Evolutionary conservation across 129 eudicot genomes (phyloP).

Genomic region (Cynara cardunculus): DNA sequence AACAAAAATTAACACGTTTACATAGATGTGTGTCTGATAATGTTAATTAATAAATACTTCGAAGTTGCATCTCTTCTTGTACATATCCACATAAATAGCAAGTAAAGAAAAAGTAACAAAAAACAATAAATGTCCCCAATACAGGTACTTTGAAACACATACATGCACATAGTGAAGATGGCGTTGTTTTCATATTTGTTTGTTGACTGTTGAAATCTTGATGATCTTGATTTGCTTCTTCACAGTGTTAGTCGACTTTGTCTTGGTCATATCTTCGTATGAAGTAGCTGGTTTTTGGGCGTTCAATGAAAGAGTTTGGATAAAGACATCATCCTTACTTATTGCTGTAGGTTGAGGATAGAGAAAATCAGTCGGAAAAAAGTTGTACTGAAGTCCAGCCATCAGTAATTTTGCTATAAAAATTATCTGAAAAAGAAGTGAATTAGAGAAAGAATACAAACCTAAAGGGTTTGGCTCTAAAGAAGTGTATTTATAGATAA

Average conservation of each 20-base stretch:
- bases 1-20: not conserved
- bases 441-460: not conserved
- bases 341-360: conserved; percentile 23
- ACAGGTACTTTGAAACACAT: not conserved
- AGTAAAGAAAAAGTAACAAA: not conserved
- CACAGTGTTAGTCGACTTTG: not conserved
- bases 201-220: conserved; percentile 7
- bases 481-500: conserved; percentile 27
- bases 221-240: conserved; percentile 28
- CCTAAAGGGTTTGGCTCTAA: conserved; percentile 17
- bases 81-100: not conserved
- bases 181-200: conserved; percentile 15
- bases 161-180: not conserved
- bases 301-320: conserved; percentile 21
- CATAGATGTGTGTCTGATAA: not conserved
- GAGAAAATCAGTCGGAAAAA: conserved; percentile 43
- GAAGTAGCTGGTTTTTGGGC: conserved; percentile 6
- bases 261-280: conserved; percentile 11
- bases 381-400: conserved; percentile 45
- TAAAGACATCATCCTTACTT: not conserved
- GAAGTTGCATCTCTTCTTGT: not conserved
- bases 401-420: conserved; percentile 11
- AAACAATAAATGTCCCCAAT: not conserved
- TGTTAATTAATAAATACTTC: not conserved
- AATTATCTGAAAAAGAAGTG: not conserved